Percentiles rank a stretch among this genome's conserved stretches.
Conservation (phyloP, 2,329 filamentous ascomycete species). For the Anthostomella pinea region DNA sequence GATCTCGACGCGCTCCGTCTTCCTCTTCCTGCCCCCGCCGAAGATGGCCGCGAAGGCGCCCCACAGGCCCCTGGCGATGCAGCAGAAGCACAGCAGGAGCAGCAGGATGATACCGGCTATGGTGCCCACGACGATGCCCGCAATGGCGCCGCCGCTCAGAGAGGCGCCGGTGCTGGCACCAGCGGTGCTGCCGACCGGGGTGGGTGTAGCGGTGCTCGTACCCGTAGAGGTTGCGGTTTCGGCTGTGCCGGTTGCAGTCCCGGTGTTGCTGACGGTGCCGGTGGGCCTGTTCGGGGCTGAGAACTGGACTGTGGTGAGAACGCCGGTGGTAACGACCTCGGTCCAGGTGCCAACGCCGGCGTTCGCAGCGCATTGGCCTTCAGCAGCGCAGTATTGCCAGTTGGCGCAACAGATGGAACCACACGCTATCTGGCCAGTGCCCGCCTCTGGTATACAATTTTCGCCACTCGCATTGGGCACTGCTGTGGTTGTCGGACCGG, state of each 20-base stretch:
- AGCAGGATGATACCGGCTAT: constrained; percentile 66
- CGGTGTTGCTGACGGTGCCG: constrained; percentile 52
- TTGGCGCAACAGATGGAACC: constrained; percentile 68
- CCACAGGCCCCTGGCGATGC: constrained; percentile 62
- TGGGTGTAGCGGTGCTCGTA: constrained; percentile 44
- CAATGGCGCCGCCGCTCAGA: constrained; percentile 71
- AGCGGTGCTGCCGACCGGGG: constrained; percentile 39
- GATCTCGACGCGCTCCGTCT: constrained; percentile 55
- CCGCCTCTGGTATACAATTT: constrained; percentile 47
- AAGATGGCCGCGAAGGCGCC: constrained; percentile 58
- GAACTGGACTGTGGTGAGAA: constrained; percentile 52
- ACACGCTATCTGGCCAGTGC: constrained; percentile 59
- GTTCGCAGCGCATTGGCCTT: constrained; percentile 57
- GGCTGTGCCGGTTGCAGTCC: constrained; percentile 47
- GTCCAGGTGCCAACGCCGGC: constrained; percentile 43
- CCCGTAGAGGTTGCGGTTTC: constrained; percentile 51
- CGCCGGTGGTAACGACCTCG: constrained; percentile 44
- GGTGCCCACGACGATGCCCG: constrained; percentile 75
- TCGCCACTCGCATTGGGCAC: constrained; percentile 32
- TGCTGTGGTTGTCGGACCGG: constrained; percentile 43
- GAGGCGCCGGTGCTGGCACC: constrained; percentile 39
- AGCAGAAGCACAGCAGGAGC: constrained; percentile 71
- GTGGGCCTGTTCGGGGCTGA: constrained; percentile 50
- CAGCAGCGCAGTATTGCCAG: constrained; percentile 63
- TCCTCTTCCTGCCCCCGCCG: constrained; percentile 50